These are phyloP conservation scores for Cyberlindnera maclurae DNA, from an alignment of 805 yeast species.

Conservation along the genomic window DNA sequence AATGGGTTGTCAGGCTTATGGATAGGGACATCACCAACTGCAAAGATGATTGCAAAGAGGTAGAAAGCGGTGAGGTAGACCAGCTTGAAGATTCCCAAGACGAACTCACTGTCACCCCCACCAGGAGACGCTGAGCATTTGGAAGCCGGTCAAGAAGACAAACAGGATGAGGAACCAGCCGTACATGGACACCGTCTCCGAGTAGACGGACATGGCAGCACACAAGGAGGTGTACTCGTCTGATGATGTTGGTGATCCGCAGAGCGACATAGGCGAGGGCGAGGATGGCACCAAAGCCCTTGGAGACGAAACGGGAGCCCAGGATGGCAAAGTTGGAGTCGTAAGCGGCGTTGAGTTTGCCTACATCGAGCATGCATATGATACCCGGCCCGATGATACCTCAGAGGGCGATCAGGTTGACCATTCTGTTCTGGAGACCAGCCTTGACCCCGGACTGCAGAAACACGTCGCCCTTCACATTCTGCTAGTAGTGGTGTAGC, in stretches of 20 bases:
- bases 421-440: constrained; percentile 42
- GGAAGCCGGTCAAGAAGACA: constrained; percentile 43
- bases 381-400: constrained; percentile 60
- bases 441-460: constrained; percentile 33
- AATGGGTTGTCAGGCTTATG: constrained; percentile 30
- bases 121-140: constrained; percentile 42
- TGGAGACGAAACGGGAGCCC: constrained; percentile 44
- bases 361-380: constrained; percentile 48
- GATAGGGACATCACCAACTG: constrained; percentile 34
- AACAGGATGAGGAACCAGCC: constrained; percentile 50
- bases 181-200: constrained; percentile 45
- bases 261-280: constrained; percentile 47
- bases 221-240: constrained; percentile 50
- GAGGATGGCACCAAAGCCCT: constrained; percentile 50
- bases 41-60: constrained; percentile 40
- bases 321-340: constrained; percentile 48
- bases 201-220: constrained; percentile 41
- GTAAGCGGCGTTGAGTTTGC: constrained; percentile 47
- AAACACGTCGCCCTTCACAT: constrained; percentile 22
- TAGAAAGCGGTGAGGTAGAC: constrained; percentile 42
- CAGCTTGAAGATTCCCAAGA: constrained; percentile 44
- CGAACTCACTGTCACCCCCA: constrained; percentile 54
- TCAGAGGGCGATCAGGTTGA: constrained; percentile 45
- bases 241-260: constrained; percentile 49
- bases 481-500: constrained; percentile 18